Base-by-base conservation (phyloP, 352 stramenopile genomes). In the Globisporangium megalacanthum region DNA sequence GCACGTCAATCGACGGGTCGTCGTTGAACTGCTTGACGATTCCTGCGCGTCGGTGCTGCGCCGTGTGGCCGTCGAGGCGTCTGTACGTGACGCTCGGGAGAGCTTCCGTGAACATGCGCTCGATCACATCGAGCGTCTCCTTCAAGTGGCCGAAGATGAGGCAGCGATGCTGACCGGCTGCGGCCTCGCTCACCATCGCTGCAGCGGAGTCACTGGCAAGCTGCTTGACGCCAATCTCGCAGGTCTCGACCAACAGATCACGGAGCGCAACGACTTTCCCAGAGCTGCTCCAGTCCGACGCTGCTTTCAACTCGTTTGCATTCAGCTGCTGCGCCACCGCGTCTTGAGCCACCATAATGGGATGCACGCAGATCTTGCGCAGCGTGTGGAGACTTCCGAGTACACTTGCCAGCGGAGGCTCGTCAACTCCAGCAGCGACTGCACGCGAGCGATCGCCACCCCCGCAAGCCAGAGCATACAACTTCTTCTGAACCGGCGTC, bases 141-240 rank as follows among this genome's bases (percentile, higher is more conserved):
- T 83, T 89, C 46, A 98, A 83, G 48, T 99, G 95, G 15, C 88
- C 90, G 80, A 99, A 99, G 45, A 99, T 90, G 2, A 99, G 67
- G 57, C 89, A 98, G n/a, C 97, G 97, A 58, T 92, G 82, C 6
- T 78, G 83, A n/a, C 49, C n/a, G 15, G 42, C 17, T 7, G 55
- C 72, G 33, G 75, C 52, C 14, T 20, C 20, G 49, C 49, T 8
- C 44, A 54, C 22, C 17, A 52, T 44, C 1, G 66, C 56, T 11
- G 33, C 42, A 1, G 55, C 50, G 20, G 9, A 36, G 11, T 20
- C 19, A 15, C 65, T 55, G 20, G 14, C 49, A 13, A 69, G 14
- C 31, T 50, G 36, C 66, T 61, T 49, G 20, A 29, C 33, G 42
- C 47, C 55, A 47, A 81, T 51, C 54, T 84, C 75, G 31, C 80